These are phyloP conservation scores for Thermomucor indicae-seudaticae DNA, from an alignment of 371 early-diverging fungal genomes.

Conservation along the genomic window DNA sequence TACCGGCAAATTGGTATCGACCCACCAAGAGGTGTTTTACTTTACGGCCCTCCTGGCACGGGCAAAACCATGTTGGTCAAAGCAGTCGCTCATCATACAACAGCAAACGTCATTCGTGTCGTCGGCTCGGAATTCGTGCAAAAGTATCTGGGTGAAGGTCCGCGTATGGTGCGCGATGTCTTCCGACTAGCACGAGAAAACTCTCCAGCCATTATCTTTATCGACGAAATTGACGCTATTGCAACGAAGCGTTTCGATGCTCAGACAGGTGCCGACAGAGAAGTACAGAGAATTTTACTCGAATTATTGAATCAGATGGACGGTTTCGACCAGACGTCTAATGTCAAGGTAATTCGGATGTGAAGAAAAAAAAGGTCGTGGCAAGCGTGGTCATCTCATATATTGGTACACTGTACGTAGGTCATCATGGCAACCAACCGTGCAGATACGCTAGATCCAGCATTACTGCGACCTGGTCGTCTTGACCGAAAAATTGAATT, in stretches of 20 bases:
- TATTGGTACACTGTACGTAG: conserved; percentile 28
- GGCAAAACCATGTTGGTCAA: conserved; percentile 99
- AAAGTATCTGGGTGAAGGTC: conserved; percentile 99
- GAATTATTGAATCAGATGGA: conserved; percentile 99
- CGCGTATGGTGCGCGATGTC: conserved; percentile 99
- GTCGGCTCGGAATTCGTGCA: conserved; percentile 99
- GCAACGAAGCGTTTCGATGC: conserved; percentile 99
- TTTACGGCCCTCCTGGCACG: conserved; percentile 98
- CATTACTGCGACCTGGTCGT: conserved; percentile 98
- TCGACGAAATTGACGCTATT: conserved; percentile 99
- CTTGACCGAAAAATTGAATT: conserved; percentile 99
- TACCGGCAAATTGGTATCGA: conserved; percentile 99
- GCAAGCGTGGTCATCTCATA: neutral
- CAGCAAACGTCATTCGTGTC: conserved; percentile 98
- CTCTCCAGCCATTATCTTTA: conserved; percentile 99
- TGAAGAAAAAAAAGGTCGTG: neutral
- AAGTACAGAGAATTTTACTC: conserved; percentile 99
- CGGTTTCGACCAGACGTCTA: conserved; percentile 98
- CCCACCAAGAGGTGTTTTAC: conserved; percentile 95
- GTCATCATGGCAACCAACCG: conserved; percentile 99
- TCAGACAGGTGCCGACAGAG: conserved; percentile 99
- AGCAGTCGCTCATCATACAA: conserved; percentile 99
- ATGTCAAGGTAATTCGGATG: conserved; percentile 79
- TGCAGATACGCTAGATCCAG: conserved; percentile 99
- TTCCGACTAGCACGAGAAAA: conserved; percentile 99